A percentile compares a stretch with the other conserved stretches of the same genome.
These are phyloP conservation scores for Kitagawia praeruptora DNA, from an alignment of 129 eudicot species.

Conservation along the genomic window DNA sequence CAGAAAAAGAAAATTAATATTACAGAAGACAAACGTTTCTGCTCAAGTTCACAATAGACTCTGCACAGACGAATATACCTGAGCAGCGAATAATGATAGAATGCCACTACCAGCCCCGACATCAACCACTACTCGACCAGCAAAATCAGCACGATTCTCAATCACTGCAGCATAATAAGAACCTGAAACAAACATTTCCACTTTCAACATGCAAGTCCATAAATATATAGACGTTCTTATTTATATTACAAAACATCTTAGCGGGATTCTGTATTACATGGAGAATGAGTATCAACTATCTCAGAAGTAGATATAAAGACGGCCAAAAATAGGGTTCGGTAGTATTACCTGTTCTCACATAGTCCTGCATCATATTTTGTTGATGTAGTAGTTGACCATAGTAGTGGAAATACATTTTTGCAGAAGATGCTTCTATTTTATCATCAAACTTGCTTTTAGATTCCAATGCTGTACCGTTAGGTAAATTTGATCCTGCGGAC, in stretches of 20 bases:
- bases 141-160: conserved; percentile 85
- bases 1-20: background rate
- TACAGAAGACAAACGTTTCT: background rate
- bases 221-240: background rate
- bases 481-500: conserved; percentile 42
- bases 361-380: conserved; percentile 97
- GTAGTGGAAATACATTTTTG: conserved; percentile 96
- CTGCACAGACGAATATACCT: conserved; percentile 33
- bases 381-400: conserved; percentile 92
- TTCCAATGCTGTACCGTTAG: conserved; percentile 51
- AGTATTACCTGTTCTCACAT: conserved; percentile 3
- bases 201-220: conserved; percentile 2
- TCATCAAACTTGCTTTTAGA: conserved; percentile 81
- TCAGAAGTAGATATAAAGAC: background rate
- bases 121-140: conserved; percentile 89
- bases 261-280: background rate
- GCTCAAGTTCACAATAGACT: conserved; percentile 2
- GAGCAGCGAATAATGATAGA: conserved; percentile 95
- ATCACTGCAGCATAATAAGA: conserved; percentile 90
- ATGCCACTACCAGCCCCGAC: conserved; percentile 99
- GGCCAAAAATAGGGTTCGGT: background rate
- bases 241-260: background rate
- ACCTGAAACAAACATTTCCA: conserved; percentile 36
- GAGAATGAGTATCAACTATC: background rate
- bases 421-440: conserved; percentile 89